A percentile compares a stretch with the other conserved stretches of the same genome.
Conservation (phyloP, 768 basidiomycete genomes). For the Crucibulum laeve region DNA sequence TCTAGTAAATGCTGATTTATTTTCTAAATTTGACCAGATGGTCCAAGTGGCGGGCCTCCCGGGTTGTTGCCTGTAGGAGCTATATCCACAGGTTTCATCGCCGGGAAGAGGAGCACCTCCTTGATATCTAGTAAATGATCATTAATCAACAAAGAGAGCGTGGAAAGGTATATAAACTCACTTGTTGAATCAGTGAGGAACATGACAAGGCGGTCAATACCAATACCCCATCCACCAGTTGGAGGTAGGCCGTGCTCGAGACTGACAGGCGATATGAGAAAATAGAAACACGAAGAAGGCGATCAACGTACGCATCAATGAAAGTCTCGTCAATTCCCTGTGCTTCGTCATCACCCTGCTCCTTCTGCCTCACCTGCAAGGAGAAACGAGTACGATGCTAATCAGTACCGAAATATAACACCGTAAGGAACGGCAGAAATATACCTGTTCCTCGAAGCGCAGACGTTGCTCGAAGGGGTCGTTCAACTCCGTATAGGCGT, state of each 20-base stretch:
- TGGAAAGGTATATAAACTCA: slow-evolving; percentile 30
- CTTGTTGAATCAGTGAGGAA: slow-evolving; percentile 97
- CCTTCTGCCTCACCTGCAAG: slow-evolving; percentile 79
- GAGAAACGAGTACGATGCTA: slow-evolving; percentile 1
- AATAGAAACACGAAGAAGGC: slow-evolving; percentile 2
- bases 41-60: slow-evolving; percentile 20
- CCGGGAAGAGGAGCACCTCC: slow-evolving; percentile 94
- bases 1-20: no score
- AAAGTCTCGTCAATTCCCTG: slow-evolving; percentile 97
- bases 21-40: slow-evolving; percentile 28
- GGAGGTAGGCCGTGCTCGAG: slow-evolving; percentile 97
- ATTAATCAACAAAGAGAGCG: slow-evolving; percentile 2
- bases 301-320: slow-evolving; percentile 76
- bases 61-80: slow-evolving; percentile 19
- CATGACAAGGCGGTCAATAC: slow-evolving; percentile 96
- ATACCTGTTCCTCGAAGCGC: slow-evolving; percentile 91
- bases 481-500: slow-evolving; percentile 99
- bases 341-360: slow-evolving; percentile 95
- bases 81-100: slow-evolving; percentile 84
- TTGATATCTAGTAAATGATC: slow-evolving; percentile 69
- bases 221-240: slow-evolving; percentile 96
- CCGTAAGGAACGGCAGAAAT: slow-evolving; percentile 6
- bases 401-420: not conserved
- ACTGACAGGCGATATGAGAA: slow-evolving; percentile 29
- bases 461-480: slow-evolving; percentile 95